A percentile compares a stretch with the other conserved stretches of the same genome.
Evolutionary conservation across 257 asterid genomes (phyloP).

Genomic region (Ocimum tenuiflorum): DNA sequence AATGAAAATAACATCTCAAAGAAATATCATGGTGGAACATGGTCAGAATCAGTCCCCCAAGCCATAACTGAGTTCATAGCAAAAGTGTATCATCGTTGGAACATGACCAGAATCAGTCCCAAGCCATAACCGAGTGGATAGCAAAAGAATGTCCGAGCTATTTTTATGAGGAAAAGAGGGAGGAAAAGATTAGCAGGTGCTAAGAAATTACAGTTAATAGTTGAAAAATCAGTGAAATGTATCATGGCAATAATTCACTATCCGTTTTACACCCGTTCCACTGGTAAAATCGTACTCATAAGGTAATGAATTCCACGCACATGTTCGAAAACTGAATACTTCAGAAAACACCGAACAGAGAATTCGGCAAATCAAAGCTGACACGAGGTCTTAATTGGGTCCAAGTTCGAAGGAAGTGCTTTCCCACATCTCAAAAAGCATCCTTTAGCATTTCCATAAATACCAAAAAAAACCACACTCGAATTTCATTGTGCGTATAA

Average conservation of each 20-base stretch:
- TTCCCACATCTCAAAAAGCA: neutral
- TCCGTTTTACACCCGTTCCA: neutral
- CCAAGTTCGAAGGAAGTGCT: neutral
- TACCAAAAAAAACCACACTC: neutral
- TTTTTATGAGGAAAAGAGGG: too few species aligned
- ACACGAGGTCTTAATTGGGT: neutral
- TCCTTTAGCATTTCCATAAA: neutral
- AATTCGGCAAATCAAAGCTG: too few species aligned
- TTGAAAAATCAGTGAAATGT: neutral
- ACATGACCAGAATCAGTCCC: neutral
- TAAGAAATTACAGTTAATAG: neutral
- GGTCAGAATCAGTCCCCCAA: too few species aligned
- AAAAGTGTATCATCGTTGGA: too few species aligned
- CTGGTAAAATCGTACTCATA: neutral
- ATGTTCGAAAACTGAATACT: neutral
- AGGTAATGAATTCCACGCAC: conserved; percentile 1
- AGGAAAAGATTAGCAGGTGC: too few species aligned
- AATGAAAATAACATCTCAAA: too few species aligned
- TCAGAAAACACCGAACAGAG: too few species aligned
- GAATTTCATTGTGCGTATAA: neutral
- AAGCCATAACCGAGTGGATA: neutral
- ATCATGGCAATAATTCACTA: neutral
- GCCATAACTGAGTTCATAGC: too few species aligned
- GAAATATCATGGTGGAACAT: neutral
- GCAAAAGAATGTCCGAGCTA: neutral